A percentile compares a stretch with the other conserved stretches of the same genome.
Conservation (phyloP, 495 filamentous ascomycete species). For the Hyaloscypha finlandica region DNA sequence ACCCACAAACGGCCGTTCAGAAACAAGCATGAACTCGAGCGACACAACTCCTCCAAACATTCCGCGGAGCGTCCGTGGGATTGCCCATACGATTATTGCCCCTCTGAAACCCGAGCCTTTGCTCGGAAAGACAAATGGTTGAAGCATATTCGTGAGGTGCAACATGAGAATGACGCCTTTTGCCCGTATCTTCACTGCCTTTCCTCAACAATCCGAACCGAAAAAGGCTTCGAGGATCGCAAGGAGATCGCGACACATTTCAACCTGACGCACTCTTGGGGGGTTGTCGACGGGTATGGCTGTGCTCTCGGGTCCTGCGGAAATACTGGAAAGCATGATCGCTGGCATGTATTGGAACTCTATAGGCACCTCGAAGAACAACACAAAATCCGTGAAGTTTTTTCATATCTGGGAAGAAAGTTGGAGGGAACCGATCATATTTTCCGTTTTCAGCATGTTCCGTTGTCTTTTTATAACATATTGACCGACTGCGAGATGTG, state of each 20-base stretch:
- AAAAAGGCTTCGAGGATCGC: neutral
- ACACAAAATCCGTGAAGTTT: neutral
- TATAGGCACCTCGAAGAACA: neutral
- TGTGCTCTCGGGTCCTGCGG: neutral
- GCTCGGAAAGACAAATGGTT: constrained; percentile 19
- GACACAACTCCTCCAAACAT: constrained; percentile 4
- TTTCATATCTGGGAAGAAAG: no score
- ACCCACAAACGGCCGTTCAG: constrained; percentile 11
- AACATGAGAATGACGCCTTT: constrained; percentile 17
- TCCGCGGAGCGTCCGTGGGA: neutral
- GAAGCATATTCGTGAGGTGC: constrained; percentile 21
- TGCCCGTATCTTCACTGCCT: constrained; percentile 11
- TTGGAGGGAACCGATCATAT: neutral
- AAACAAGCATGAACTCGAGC: constrained; percentile 1
- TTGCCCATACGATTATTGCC: constrained; percentile 15
- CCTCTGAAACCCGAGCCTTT: constrained; percentile 5
- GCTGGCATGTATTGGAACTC: neutral
- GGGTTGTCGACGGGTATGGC: neutral
- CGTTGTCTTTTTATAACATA: neutral
- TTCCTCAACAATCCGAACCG: neutral
- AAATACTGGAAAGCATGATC: neutral
- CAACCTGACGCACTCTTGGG: neutral
- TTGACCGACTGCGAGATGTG: neutral
- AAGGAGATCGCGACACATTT: constrained; percentile 6
- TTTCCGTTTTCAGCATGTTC: neutral